Base-by-base conservation (phyloP, 495 filamentous ascomycete species). In the Hamigera avellanea region DNA sequence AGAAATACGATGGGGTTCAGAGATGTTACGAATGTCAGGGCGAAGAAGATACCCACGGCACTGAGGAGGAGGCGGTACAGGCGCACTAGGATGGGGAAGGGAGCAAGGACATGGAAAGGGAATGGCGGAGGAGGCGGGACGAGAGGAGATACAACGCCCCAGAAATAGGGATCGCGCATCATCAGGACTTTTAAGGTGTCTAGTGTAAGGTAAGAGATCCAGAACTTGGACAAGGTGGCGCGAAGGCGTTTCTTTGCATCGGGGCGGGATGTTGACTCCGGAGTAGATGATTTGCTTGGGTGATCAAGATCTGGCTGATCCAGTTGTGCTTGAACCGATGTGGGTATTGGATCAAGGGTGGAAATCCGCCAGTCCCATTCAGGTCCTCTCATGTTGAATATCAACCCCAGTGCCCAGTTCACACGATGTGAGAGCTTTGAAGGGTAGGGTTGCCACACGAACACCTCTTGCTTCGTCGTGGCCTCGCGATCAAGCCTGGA, bases 291-390 rank as follows among this genome's bases (percentile, higher is more conserved):
- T 14, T 8, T n/a, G 16, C 2, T 36, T 29, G 26, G 14, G 35
- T 14, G 14, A 15, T 19, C 32, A 42, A 41, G 32, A 48, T 34
- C 36, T 41, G 26, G 42, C 44, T 40, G 26, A 43, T 45, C 38
- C 15, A 72, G 57, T 40, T 67, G 55, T 30, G 54, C 32, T 42
- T 64, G 51, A 23, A 79, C 58, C 26, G 52, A 48, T 35, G 48
- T 45, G 31, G 81, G 79, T 18, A 80, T 64, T 8, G 73, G 67
- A 6, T 75, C 76, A 2, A 83, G 50, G 15, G 64, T 66, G 8
- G 73, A 53, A 33, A 75, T 70, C 12, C 76, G 69, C 69, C 76
- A 83, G 47, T 80, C 84, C 85, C 85, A 95, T 45, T 83, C 82
- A 7, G 77, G 70, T 0, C 83, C 79, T 18, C 83, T 66, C 48